Evolutionary conservation across 139 green algal species (phyloP), one percentile per base, ranked within the genome.

Genomic region (Chlorella sp.): DNA sequence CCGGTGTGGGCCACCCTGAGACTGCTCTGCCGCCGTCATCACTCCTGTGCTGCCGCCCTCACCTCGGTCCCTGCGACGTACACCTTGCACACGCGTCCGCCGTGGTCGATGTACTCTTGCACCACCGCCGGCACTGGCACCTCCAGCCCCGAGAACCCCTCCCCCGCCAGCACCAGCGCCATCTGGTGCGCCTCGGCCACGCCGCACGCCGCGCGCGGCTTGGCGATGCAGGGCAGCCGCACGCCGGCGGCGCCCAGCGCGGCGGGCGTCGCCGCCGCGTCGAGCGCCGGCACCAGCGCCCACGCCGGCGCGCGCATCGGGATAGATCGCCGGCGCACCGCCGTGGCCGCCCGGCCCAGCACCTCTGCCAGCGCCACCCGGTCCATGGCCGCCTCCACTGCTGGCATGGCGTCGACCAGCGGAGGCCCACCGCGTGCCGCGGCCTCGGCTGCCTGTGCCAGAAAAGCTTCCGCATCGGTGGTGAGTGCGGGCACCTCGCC

Each of bases 81-180:
- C 40, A 88, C 89, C 76, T 97, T 97, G 82, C 87, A 86, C 56
- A 95, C 71, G n/a, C 46, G 4, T 0, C 77, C 88, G 19, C 86
- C 88, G 61, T 97, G 92, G 73, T 95, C 88, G 25, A 96, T 83
- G 66, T 94, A 97, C 79, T 95, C 85, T 78, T 97, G 92, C 27
- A 90, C 64, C 36, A 94, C 75, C 9, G 79, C 84, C 7, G 89
- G 88, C 62, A 91, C 59, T 7, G 82, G 81, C 27, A 93, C 67
- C 17, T 71, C 38, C 68, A 89, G 61, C 19, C 58, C 76, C 6
- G 51, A 9, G 21, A 90, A 80, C 0, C 78, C 86, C 62, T 3
- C 56, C 46, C 42, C 46, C 12, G 27, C 64, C 58, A 93, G 69
- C 62, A 89, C 81, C 41, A 95, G 60, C 0, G 86, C 88, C 91